Conservation (phyloP, 2,329 filamentous ascomycete genomes). For the Sporothrix pseudoabietina region DNA sequence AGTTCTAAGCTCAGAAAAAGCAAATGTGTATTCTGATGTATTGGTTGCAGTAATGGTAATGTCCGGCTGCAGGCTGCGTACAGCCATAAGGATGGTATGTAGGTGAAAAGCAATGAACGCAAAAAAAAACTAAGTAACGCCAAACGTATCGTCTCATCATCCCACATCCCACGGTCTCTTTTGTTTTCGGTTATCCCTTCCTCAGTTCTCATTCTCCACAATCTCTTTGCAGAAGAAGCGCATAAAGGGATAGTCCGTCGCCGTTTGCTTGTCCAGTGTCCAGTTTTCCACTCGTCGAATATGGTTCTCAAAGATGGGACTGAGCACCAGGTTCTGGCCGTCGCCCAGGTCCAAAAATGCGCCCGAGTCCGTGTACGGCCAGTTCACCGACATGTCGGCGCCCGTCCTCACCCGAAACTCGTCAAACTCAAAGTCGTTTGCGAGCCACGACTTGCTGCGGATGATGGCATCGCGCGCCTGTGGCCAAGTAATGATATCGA, state of each 20-base stretch:
- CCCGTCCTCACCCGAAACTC: constrained; percentile 25
- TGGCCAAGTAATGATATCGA: constrained; percentile 35
- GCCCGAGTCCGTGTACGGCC: constrained; percentile 31
- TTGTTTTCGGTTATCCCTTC: too few species aligned
- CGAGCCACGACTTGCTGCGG: constrained; percentile 16
- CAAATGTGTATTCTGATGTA: too few species aligned
- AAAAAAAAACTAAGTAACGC: too few species aligned
- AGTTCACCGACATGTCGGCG: constrained; percentile 29
- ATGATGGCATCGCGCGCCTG: constrained; percentile 28
- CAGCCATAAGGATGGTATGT: too few species aligned
- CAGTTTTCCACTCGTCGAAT: constrained; percentile 27
- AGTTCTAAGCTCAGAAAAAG: too few species aligned
- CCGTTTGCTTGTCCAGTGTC: constrained; percentile 20
- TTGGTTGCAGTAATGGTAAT: too few species aligned
- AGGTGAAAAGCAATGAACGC: too few species aligned
- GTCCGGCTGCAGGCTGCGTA: too few species aligned
- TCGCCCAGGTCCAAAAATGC: constrained; percentile 28
- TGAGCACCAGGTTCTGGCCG: constrained; percentile 28
- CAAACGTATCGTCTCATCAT: too few species aligned
- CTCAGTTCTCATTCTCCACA: background rate
- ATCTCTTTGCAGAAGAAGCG: constrained; percentile 16
- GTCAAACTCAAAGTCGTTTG: constrained; percentile 11
- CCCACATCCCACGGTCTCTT: too few species aligned
- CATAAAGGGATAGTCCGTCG: constrained; percentile 17
- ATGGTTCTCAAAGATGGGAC: constrained; percentile 31